Base-by-base conservation (phyloP, 1,284 basidiomycete species). In the Mrakiaceae sp. region DNA sequence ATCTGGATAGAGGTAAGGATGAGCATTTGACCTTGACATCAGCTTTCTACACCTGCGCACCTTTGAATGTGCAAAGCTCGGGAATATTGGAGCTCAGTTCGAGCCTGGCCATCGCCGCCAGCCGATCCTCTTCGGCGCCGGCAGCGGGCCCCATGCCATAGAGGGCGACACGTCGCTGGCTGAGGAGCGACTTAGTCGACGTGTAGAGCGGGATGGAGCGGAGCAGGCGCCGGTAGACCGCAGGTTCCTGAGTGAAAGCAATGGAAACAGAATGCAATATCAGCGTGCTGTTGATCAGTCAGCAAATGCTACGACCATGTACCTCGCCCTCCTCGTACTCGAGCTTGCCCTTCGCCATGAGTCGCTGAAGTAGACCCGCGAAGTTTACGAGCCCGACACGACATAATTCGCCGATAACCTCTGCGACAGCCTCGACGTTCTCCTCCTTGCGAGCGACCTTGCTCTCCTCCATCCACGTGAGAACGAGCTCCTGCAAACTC, bases 121-220 rank as follows among this genome's bases (percentile, higher is more conserved):
- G 42, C 3, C 6, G 12, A 7, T 49, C 42, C 12, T 54, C 49
- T 27, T 44, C 42, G 44, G 39, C 51, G 14, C n/a, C 11, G 11
- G 40, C 14, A 3, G 14, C 14, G 1, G 56, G 16, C 1, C n/a
- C 40, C 4, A 44, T 14, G n/a, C 65, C 65, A 47, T 66, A 66
- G 16, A 66, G 52, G 10, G 58, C 65, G 5, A 63, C 57, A 7
- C 48, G 61, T 1, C 65, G 61, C 14, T 66, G 65, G 4, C 43
- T 58, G 27, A 51, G 60, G 10, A 66, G 59, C 4, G 64, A 66
- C 1, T 50, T 39, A 2, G 60, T 61, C 48, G 64, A 58, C 0
- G 54, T 12, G 47, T 50, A 66, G 48, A 66, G 59, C 2, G 64
- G 64, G n/a, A 66, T 58, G 8, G 64, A 66, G 0, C 60, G 53